Conservation (phyloP, 1,139 yeast species). For the Pichia sp. region DNA sequence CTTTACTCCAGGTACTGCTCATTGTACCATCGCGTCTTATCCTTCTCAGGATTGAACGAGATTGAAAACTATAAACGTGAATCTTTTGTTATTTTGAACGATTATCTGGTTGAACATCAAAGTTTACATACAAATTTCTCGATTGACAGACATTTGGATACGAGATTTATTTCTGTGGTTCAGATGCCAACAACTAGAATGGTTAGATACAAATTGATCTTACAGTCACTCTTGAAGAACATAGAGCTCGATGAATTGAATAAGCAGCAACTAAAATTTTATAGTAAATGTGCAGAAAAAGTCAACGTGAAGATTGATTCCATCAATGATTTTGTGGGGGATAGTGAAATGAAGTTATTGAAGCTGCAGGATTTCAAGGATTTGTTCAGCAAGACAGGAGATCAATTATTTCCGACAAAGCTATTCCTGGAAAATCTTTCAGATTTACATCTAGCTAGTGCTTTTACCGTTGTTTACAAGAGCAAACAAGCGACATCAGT, state of each 20-base stretch:
- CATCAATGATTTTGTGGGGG: conserved; percentile 28
- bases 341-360: conserved; percentile 14
- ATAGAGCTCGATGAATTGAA: conserved; percentile 20
- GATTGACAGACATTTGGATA: conserved; percentile 26
- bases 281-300: conserved; percentile 7
- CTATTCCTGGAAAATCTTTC: conserved; percentile 27
- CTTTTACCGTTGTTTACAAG: conserved; percentile 35
- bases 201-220: conserved; percentile 42
- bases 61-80: conserved; percentile 21
- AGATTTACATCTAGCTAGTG: conserved; percentile 26
- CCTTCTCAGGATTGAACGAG: conserved; percentile 27
- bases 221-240: conserved; percentile 32
- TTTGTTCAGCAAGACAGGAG: conserved; percentile 18
- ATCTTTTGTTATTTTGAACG: conserved; percentile 22
- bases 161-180: conserved; percentile 35
- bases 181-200: conserved; percentile 50
- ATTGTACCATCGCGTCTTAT: conserved; percentile 34
- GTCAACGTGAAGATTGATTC: conserved; percentile 25
- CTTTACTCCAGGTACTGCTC: conserved; percentile 39
- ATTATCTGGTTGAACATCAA: conserved; percentile 25
- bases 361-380: conserved; percentile 13
- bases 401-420: conserved; percentile 5
- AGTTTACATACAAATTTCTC: conserved; percentile 31
- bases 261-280: conserved; percentile 7
- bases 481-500: conserved; percentile 13